These are phyloP conservation scores for Lotus japonicus DNA, from an alignment of 306 rosid species.

Conservation along the genomic window DNA sequence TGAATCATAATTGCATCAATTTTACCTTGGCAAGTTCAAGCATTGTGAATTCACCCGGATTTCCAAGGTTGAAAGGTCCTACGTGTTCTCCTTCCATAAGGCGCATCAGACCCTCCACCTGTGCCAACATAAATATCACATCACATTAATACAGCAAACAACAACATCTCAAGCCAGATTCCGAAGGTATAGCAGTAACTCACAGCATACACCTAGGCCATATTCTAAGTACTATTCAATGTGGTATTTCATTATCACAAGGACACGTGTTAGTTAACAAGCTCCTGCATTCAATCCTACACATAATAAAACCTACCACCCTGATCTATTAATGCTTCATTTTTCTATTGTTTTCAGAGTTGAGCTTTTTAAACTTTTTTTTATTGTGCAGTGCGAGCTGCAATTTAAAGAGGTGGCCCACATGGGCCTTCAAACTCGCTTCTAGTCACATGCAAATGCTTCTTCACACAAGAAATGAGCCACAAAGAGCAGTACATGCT, in stretches of 20 bases:
- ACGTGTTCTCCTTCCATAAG: conserved; percentile 99
- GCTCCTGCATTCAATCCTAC: conserved; percentile 4
- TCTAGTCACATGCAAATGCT: conserved; percentile 26
- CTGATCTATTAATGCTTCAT: background rate
- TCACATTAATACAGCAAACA: conserved; percentile 18
- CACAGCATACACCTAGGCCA: background rate
- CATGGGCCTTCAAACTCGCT: conserved; percentile 1
- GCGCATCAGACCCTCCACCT: conserved; percentile 98
- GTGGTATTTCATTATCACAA: background rate
- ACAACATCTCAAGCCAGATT: conserved; percentile 9
- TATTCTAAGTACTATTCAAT: background rate
- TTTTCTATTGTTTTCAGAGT: conserved; percentile 11
- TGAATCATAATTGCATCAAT: background rate
- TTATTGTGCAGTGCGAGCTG: background rate
- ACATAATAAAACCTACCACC: background rate
- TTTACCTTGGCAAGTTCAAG: conserved; percentile 96
- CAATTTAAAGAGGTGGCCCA: conserved; percentile 20
- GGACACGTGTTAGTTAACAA: conserved; percentile 12
- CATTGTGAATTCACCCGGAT: conserved; percentile 99
- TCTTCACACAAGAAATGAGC: conserved; percentile 11
- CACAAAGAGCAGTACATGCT: background rate
- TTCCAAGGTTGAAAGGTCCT: conserved; percentile 97
- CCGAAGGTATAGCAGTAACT: background rate
- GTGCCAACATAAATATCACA: conserved; percentile 7
- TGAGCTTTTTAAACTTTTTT: background rate